Evolutionary conservation across 139 green algal genomes (phyloP).

Genomic region (Chlorokybus atmophyticus): DNA sequence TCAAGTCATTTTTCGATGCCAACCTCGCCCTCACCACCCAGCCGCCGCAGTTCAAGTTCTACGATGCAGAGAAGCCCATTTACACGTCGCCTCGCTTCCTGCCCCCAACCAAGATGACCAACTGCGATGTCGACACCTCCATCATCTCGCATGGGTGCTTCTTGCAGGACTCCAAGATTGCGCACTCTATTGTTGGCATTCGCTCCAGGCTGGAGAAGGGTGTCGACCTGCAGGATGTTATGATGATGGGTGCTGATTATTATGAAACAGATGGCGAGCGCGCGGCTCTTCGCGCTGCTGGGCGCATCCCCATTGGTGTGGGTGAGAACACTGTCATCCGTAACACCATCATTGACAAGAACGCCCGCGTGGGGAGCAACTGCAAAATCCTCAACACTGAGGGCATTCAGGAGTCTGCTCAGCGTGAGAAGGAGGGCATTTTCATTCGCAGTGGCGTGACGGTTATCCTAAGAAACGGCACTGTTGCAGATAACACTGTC

Average conservation of each 20-base stretch:
- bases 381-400: conserved; percentile 79
- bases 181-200: conserved; percentile 86
- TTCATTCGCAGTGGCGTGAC: conserved; percentile 94
- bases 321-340: conserved; percentile 40
- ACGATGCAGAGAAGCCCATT: conserved; percentile 89
- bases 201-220: conserved; percentile 60
- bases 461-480: conserved; percentile 72
- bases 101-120: conserved; percentile 80
- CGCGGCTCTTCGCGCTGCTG: conserved; percentile 37
- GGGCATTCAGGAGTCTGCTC: conserved; percentile 72
- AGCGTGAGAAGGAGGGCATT: conserved; percentile 67
- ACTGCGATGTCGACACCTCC: conserved; percentile 40
- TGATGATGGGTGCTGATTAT: conserved; percentile 95
- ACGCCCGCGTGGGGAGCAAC: conserved; percentile 85
- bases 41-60: conserved; percentile 86
- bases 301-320: conserved; percentile 83
- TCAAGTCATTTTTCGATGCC: conserved; percentile 97
- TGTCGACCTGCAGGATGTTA: conserved; percentile 48
- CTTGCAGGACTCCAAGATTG: conserved; percentile 63
- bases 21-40: conserved; percentile 88
- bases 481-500: conserved; percentile 29
- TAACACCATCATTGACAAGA: conserved; percentile 99
- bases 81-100: conserved; percentile 96
- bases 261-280: conserved; percentile 83
- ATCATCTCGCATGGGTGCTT: conserved; percentile 51